Conservation (phyloP, 2,329 filamentous ascomycete species). For the Calonectria hongkongensis region DNA sequence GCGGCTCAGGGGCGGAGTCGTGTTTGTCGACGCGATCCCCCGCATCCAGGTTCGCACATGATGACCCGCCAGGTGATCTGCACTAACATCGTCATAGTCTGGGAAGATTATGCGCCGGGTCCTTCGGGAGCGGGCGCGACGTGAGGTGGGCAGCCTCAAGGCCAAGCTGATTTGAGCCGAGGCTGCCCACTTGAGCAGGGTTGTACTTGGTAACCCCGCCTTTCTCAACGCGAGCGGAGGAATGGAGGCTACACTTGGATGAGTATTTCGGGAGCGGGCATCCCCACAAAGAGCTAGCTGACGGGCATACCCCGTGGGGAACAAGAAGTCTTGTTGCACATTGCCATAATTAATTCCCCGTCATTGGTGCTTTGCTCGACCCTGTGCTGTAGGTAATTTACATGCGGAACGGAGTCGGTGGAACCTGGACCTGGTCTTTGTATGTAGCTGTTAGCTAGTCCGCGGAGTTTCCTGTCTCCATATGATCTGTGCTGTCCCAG, state of each 20-base stretch:
- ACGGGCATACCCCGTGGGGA: background rate
- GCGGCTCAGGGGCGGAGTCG: slow-evolving; percentile 28
- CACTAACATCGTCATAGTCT: slow-evolving; percentile 15
- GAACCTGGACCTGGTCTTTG: background rate
- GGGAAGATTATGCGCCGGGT: slow-evolving; percentile 32
- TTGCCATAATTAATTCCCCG: background rate
- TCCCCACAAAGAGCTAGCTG: background rate
- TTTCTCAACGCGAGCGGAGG: background rate
- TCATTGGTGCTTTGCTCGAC: background rate
- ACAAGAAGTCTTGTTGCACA: no score
- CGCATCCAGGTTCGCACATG: slow-evolving; percentile 21
- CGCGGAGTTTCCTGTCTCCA: background rate
- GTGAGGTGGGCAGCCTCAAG: background rate
- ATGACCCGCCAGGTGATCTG: background rate
- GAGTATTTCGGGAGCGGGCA: slow-evolving; percentile 15
- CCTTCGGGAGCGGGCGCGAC: slow-evolving; percentile 20
- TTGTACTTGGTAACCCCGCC: background rate
- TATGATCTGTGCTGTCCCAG: background rate
- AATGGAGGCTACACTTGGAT: slow-evolving; percentile 6
- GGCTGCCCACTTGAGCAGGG: slow-evolving; percentile 1
- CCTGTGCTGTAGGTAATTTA: background rate
- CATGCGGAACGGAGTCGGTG: background rate
- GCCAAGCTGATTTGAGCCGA: slow-evolving; percentile 17
- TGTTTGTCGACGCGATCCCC: slow-evolving; percentile 32
- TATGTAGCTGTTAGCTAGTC: background rate